phyloP scores from a whole-genome alignment of 2,329 filamentous ascomycete species.

The Ramularia collo-cygni region DNA sequence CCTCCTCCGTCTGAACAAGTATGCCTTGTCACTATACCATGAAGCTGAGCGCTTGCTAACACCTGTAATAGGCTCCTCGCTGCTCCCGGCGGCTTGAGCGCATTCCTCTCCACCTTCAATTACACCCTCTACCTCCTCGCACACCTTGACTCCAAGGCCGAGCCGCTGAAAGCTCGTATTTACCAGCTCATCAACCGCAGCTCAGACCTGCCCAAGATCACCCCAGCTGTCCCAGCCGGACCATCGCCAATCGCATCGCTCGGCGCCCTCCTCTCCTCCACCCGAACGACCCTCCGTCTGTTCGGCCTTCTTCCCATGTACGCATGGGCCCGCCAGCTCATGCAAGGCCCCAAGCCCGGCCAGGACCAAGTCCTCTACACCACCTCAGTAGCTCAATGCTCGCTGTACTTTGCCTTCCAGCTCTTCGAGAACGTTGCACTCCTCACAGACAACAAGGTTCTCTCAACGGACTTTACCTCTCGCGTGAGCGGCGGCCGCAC shows the following conservation, averaged over 20 bases:
- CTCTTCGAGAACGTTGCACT: conserved; percentile 39
- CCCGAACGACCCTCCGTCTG: conserved; percentile 39
- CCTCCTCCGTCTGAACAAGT: conserved; percentile 41
- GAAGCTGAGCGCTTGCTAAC: background rate
- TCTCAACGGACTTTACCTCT: conserved; percentile 31
- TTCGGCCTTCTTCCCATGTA: conserved; percentile 40
- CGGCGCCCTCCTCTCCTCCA: conserved; percentile 35
- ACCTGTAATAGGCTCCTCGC: conserved; percentile 33
- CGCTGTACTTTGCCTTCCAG: conserved; percentile 39
- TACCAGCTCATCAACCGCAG: conserved; percentile 28
- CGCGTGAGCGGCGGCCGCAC: conserved; percentile 28
- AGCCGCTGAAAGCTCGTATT: conserved; percentile 20
- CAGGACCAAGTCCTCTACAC: conserved; percentile 37
- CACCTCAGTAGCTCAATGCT: conserved; percentile 36
- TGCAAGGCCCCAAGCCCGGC: conserved; percentile 36
- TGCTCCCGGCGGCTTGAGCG: conserved; percentile 37
- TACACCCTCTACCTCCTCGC: conserved; percentile 3
- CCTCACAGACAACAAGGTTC: conserved; percentile 36
- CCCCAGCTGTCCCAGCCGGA: conserved; percentile 14
- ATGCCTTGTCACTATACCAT: conserved; percentile 6
- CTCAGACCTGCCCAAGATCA: conserved; percentile 11
- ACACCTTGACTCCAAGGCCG: conserved; percentile 1
- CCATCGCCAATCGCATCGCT: conserved; percentile 29
- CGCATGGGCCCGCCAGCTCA: conserved; percentile 37
- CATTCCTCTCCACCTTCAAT: conserved; percentile 43